A percentile compares a stretch with the other conserved stretches of the same genome.
Evolutionary conservation across 805 yeast species (phyloP).

Genomic region (Cyberlindnera euphorbiae): DNA sequence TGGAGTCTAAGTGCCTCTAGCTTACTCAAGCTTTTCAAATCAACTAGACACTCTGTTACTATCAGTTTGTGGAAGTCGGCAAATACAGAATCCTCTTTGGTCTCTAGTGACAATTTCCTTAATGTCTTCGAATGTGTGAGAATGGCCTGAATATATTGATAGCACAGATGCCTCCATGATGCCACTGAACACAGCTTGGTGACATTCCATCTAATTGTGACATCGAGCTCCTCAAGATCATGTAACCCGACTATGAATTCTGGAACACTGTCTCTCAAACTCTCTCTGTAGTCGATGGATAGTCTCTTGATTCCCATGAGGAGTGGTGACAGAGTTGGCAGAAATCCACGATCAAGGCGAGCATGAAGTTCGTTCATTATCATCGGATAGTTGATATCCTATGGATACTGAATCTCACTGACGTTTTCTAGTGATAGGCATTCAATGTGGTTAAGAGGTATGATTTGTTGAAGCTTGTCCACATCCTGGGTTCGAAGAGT

Average conservation of each 20-base stretch:
- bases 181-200: slow-evolving; percentile 25
- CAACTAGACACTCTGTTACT: slow-evolving; percentile 19
- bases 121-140: slow-evolving; percentile 22
- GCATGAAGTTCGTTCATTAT: slow-evolving; percentile 13
- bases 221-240: slow-evolving; percentile 33
- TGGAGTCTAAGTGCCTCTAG: slow-evolving; percentile 39
- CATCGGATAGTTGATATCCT: slow-evolving; percentile 11
- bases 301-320: slow-evolving; percentile 26
- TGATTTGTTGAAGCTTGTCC: slow-evolving; percentile 5
- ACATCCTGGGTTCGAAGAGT: slow-evolving; percentile 16
- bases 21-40: slow-evolving; percentile 17
- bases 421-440: slow-evolving; percentile 32
- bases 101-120: slow-evolving; percentile 35
- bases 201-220: slow-evolving; percentile 37
- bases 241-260: slow-evolving; percentile 27
- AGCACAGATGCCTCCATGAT: slow-evolving; percentile 22
- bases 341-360: slow-evolving; percentile 24
- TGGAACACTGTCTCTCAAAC: slow-evolving; percentile 36
- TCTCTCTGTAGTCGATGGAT: slow-evolving; percentile 38
- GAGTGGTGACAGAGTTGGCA: slow-evolving; percentile 26
- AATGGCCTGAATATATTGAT: slow-evolving; percentile 18
- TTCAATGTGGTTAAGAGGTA: slow-evolving; percentile 17
- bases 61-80: slow-evolving; percentile 30
- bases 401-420: slow-evolving; percentile 31
- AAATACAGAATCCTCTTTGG: slow-evolving; percentile 34